Evolutionary conservation across 108 stramenopile species (phyloP).

Genomic region (Skeletonema potamos): DNA sequence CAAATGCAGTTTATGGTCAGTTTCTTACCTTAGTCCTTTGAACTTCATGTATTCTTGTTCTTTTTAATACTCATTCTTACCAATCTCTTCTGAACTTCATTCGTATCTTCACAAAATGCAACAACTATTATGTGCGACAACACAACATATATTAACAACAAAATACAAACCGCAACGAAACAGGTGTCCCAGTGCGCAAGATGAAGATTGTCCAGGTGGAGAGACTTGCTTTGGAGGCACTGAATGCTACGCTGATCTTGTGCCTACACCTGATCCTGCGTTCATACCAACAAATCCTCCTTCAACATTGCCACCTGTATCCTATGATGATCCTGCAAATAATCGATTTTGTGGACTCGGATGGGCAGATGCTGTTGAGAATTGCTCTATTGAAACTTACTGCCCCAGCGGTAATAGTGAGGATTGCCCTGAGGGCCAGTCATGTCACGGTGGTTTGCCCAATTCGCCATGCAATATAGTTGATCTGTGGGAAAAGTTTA

Average conservation of each 20-base stretch:
- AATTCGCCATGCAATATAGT: slow-evolving; percentile 7
- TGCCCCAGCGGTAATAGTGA: slow-evolving; percentile 24
- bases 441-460: slow-evolving; percentile 34
- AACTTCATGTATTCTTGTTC: too few relatives aligned
- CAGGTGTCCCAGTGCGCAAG: slow-evolving; percentile 26
- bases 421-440: slow-evolving; percentile 32
- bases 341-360: neutral
- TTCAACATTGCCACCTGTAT: slow-evolving; percentile 25
- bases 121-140: neutral
- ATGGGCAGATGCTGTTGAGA: neutral
- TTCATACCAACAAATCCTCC: slow-evolving; percentile 13
- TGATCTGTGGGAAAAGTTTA: neutral
- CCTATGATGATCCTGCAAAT: slow-evolving; percentile 31
- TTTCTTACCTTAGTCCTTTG: too few relatives aligned
- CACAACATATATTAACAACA: neutral
- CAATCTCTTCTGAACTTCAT: neutral
- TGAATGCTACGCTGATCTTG: slow-evolving; percentile 30
- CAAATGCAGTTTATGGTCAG: slow-evolving; percentile 25
- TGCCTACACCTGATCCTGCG: slow-evolving; percentile 22
- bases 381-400: slow-evolving; percentile 27
- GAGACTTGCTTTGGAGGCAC: slow-evolving; percentile 39
- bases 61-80: neutral
- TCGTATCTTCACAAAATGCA: neutral
- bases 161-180: neutral
- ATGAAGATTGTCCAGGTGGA: slow-evolving; percentile 9